A percentile compares a stretch with the other conserved stretches of the same genome.
phyloP scores from a whole-genome alignment of 257 asterid genomes.

The Nicotiana tabacum region DNA sequence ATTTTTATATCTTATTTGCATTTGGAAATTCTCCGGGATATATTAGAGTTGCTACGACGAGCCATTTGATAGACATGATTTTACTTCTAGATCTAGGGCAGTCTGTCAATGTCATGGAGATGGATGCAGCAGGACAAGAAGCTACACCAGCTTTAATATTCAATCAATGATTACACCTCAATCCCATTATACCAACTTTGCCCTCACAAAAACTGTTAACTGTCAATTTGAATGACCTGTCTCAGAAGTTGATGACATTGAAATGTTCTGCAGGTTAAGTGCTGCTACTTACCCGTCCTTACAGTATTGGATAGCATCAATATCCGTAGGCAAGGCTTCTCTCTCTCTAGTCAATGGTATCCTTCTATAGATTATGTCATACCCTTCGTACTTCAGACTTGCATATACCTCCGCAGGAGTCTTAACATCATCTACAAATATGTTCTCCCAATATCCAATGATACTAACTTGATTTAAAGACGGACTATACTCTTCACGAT shows the following conservation, averaged over 20 bases:
- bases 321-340: conserved; percentile 87
- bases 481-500: conserved; percentile 93
- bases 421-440: conserved; percentile 75
- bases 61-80: not conserved
- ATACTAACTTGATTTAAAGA: conserved; percentile 73
- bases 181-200: not conserved
- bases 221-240: not conserved
- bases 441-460: conserved; percentile 95
- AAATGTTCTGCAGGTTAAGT: conserved; percentile 2
- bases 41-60: not conserved
- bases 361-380: conserved; percentile 65
- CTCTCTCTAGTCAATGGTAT: conserved; percentile 95
- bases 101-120: not conserved
- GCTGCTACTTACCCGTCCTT: conserved; percentile 68
- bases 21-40: not conserved
- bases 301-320: conserved; percentile 90
- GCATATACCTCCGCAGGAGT: conserved; percentile 92
- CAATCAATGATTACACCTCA: not conserved
- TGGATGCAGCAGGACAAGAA: not conserved
- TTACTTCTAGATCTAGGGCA: not conserved
- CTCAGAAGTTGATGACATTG: conserved; percentile 1
- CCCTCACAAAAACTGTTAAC: not conserved
- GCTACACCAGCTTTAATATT: not conserved
- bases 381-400: conserved; percentile 60
- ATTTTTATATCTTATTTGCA: not conserved